Conservation (phyloP, 108 stramenopile genomes). For the Conticribra weissflogii region DNA sequence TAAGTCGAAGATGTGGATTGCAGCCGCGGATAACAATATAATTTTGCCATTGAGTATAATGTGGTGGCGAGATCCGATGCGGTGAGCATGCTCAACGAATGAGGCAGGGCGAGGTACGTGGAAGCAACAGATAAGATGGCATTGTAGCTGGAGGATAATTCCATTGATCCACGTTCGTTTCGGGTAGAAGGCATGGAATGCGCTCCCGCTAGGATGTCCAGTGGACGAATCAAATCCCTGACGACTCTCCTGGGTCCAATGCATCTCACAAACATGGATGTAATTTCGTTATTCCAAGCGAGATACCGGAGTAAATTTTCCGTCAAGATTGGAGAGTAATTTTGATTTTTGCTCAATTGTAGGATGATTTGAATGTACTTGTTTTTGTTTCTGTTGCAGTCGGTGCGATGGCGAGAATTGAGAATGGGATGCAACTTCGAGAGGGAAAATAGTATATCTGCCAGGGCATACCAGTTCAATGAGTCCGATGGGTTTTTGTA, state of each 20-base stretch:
- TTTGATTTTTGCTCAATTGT: background rate
- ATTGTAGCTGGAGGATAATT: no score
- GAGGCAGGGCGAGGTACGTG: conserved; percentile 24
- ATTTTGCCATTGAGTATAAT: conserved; percentile 33
- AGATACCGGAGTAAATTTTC: conserved; percentile 14
- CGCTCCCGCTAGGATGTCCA: conserved; percentile 2
- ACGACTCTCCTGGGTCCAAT: conserved; percentile 27
- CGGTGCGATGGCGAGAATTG: background rate
- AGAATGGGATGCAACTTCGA: conserved; percentile 4
- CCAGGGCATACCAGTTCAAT: conserved; percentile 29
- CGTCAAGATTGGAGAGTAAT: conserved; percentile 2
- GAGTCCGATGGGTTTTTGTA: background rate
- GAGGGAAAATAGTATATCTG: conserved; percentile 11
- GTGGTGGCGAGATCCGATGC: conserved; percentile 30
- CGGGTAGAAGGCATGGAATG: background rate
- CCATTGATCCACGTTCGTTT: no score
- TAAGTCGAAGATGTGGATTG: background rate
- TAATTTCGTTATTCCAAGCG: conserved; percentile 18
- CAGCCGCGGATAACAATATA: conserved; percentile 9
- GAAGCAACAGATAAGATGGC: conserved; percentile 18
- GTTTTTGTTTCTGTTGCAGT: background rate
- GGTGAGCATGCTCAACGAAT: conserved; percentile 30
- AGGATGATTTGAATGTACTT: conserved; percentile 2
- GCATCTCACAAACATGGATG: conserved; percentile 27
- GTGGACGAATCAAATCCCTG: conserved; percentile 22